These are phyloP conservation scores for Paecilomyces sp. DNA, from an alignment of 2,329 filamentous ascomycete species.

Conservation along the genomic window DNA sequence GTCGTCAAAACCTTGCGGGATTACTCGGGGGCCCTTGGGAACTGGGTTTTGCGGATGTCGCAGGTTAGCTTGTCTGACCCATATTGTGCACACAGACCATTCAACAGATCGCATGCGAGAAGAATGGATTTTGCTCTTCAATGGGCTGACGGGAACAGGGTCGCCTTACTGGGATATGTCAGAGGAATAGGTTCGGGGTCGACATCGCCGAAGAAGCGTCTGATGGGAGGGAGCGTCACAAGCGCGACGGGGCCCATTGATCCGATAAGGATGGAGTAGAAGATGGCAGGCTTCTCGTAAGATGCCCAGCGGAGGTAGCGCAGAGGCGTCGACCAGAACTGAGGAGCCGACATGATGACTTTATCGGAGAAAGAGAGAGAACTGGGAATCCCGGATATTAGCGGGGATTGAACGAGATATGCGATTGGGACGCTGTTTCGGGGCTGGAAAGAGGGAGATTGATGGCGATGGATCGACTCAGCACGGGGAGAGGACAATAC, in stretches of 20 bases:
- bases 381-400: slow-evolving; percentile 2
- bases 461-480: not conserved
- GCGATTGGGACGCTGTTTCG: slow-evolving; percentile 3
- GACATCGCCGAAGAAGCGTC: slow-evolving; percentile 66
- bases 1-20: slow-evolving; percentile 42
- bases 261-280: slow-evolving; percentile 77
- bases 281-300: slow-evolving; percentile 82
- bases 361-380: slow-evolving; percentile 7
- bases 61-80: not conserved
- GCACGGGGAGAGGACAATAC: not conserved
- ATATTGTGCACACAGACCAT: not conserved
- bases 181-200: slow-evolving; percentile 67
- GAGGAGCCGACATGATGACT: slow-evolving; percentile 49
- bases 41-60: slow-evolving; percentile 23
- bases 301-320: slow-evolving; percentile 83
- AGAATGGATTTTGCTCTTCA: not conserved
- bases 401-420: not conserved
- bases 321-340: slow-evolving; percentile 78
- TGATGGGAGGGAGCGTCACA: slow-evolving; percentile 64
- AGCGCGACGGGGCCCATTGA: slow-evolving; percentile 63
- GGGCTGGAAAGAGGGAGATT: slow-evolving; percentile 10
- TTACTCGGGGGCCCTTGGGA: slow-evolving; percentile 38
- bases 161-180: slow-evolving; percentile 81
- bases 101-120: not conserved
- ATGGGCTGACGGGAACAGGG: not conserved